Conservation (phyloP, 2,329 filamentous ascomycete genomes). For the Colletotrichum agaves region DNA sequence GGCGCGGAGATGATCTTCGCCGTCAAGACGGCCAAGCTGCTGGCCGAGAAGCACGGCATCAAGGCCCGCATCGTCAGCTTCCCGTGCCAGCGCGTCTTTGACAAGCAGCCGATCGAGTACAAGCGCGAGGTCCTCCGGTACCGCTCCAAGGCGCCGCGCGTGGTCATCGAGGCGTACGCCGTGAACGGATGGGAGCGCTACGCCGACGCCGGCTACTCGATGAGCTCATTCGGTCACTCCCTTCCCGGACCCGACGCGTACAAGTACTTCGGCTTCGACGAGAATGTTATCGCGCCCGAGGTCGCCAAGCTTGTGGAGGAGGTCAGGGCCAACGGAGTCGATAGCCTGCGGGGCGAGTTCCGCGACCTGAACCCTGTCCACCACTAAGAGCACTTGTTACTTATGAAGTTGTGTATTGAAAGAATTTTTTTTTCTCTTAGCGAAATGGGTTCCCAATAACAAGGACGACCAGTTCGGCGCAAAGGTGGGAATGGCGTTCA, state of each 20-base stretch:
- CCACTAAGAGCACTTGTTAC: constrained; percentile 14
- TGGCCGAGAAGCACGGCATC: constrained; percentile 53
- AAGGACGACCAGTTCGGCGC: constrained; percentile 1
- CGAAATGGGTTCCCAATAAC: not conserved
- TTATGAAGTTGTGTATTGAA: not conserved
- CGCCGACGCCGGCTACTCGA: constrained; percentile 64
- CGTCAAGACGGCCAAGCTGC: constrained; percentile 46
- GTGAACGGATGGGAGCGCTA: constrained; percentile 70
- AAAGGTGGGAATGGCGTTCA: constrained; percentile 18
- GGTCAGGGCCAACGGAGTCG: constrained; percentile 40
- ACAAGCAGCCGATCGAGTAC: constrained; percentile 55
- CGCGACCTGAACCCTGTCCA: constrained; percentile 40
- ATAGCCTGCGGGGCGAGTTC: constrained; percentile 42
- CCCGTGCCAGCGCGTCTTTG: constrained; percentile 57
- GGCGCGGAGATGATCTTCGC: constrained; percentile 50
- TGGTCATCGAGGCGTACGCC: constrained; percentile 71
- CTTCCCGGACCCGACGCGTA: constrained; percentile 65
- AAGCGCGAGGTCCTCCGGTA: constrained; percentile 56
- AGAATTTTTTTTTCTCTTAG: not conserved
- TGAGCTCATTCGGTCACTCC: constrained; percentile 66
- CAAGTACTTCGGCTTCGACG: constrained; percentile 63
- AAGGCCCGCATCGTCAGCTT: constrained; percentile 55
- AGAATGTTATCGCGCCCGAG: constrained; percentile 50
- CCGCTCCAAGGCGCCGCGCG: constrained; percentile 55
- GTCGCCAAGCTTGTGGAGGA: constrained; percentile 47